Conservation (phyloP, 106 monocot genomes). For the Chionographis japonica region DNA sequence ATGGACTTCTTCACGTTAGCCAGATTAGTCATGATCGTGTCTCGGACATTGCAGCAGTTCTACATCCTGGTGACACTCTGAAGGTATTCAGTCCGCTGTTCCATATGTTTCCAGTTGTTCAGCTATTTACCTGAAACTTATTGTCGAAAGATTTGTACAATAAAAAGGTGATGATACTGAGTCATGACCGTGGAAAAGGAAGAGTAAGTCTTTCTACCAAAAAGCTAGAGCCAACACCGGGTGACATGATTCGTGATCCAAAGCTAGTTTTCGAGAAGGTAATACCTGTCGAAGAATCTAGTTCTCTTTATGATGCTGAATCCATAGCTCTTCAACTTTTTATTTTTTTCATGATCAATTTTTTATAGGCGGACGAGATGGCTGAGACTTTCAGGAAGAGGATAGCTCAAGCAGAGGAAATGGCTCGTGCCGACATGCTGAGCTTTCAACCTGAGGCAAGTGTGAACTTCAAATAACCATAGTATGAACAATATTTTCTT, state of each 20-base stretch:
- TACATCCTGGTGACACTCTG: constrained; percentile 52
- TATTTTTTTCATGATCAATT: background rate
- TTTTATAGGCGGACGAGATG: constrained; percentile 55
- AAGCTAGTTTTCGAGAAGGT: constrained; percentile 64
- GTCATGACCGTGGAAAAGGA: constrained; percentile 48
- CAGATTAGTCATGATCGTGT: constrained; percentile 60
- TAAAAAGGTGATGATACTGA: constrained; percentile 49
- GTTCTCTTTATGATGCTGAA: background rate
- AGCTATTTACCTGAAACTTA: background rate
- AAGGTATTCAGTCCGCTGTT: constrained; percentile 26
- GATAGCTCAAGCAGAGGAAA: constrained; percentile 51
- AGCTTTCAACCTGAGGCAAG: constrained; percentile 55
- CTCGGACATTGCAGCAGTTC: constrained; percentile 43
- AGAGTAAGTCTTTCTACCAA: constrained; percentile 51
- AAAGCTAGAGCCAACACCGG: constrained; percentile 54
- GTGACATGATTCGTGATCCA: constrained; percentile 61
- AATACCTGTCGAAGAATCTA: background rate
- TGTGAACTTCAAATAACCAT: background rate
- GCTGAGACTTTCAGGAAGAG: constrained; percentile 48
- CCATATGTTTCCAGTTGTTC: background rate
- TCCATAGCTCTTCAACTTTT: background rate
- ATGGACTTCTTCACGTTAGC: constrained; percentile 56
- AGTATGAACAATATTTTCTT: too few species aligned
- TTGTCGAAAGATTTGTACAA: background rate
- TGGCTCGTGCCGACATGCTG: constrained; percentile 53